Evolutionary conservation across 176 grass and related monocot species (phyloP), one percentile per base, ranked within the genome.

Genomic region (Musa schizocarpa): DNA sequence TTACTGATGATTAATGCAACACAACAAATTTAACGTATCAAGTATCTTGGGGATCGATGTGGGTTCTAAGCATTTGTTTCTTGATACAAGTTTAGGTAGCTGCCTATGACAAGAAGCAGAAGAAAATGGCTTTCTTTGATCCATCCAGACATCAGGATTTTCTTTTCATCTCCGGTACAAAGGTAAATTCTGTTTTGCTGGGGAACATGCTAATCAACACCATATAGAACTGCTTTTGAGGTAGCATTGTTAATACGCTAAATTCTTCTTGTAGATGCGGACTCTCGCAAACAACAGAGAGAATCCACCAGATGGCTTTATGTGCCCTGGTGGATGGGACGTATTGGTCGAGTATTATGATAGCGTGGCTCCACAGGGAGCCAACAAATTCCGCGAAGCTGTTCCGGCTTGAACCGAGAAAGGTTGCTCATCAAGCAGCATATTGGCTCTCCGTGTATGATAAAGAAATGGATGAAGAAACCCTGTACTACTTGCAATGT

Each of bases 41-140:
- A 22, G 61, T 43, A 34, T 12, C 34, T 5, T 43, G 34, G 34
- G 34, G 26, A 27, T 68, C 3, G 13, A n/a, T 12, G 3, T 76
- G 22, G 53, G 56, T 85, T 69, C 23, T 77, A 68, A 72, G 66
- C 66, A 78, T 81, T 25, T 76, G 63, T 80, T n/a, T 74, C 50
- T 80, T 62, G 8, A 79, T 78, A 72, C 74, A 65, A 27, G 3
- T 80, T 13, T 82, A 97, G 94, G 94, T 97, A 16, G 94, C 94
- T 81, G 90, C 94, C 72, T 97, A 93, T 74, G 94, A 97, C 80
- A 85, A 68, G 52, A 93, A 83, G 58, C 75, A 93, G 72, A 81
- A 90, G 64, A 88, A 90, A 81, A 97, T 97, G 94, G 86, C 92
- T 82, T 97, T 97, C 90, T 97, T 97, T 0, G 90, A 97, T 50